Evolutionary conservation across 345 rosid genomes (phyloP).

Genomic region (Salix udensis): DNA sequence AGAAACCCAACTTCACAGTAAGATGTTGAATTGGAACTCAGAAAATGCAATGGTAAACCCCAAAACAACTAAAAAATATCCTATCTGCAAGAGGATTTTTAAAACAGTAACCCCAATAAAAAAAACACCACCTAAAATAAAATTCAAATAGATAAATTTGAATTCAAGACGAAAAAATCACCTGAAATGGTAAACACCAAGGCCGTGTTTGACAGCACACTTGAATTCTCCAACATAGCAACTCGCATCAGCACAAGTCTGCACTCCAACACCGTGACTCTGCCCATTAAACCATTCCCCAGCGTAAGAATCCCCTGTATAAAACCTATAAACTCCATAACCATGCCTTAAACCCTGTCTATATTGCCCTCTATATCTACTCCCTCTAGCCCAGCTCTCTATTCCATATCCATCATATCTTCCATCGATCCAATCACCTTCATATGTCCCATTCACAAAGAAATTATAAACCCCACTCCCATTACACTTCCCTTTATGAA

Average conservation of each 20-base stretch:
- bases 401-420: constrained; percentile 86
- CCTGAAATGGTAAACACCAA: constrained; percentile 94
- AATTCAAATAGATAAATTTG: background rate
- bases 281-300: constrained; percentile 96
- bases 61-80: background rate
- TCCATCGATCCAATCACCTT: constrained; percentile 94
- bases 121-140: background rate
- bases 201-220: constrained; percentile 85
- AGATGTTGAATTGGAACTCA: background rate
- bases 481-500: constrained; percentile 71
- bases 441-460: constrained; percentile 73
- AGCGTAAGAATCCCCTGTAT: constrained; percentile 84
- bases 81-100: background rate
- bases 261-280: constrained; percentile 86
- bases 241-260: constrained; percentile 85
- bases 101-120: background rate
- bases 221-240: constrained; percentile 80
- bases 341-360: constrained; percentile 81
- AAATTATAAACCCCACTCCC: constrained; percentile 92
- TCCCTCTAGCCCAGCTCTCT: constrained; percentile 93
- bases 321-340: constrained; percentile 71
- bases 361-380: constrained; percentile 84
- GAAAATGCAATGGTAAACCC: background rate
- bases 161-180: constrained; percentile 11
- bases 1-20: background rate